Base-by-base conservation (phyloP, 495 filamentous ascomycete genomes). In the Hyphodiscus hymeniophilus region DNA sequence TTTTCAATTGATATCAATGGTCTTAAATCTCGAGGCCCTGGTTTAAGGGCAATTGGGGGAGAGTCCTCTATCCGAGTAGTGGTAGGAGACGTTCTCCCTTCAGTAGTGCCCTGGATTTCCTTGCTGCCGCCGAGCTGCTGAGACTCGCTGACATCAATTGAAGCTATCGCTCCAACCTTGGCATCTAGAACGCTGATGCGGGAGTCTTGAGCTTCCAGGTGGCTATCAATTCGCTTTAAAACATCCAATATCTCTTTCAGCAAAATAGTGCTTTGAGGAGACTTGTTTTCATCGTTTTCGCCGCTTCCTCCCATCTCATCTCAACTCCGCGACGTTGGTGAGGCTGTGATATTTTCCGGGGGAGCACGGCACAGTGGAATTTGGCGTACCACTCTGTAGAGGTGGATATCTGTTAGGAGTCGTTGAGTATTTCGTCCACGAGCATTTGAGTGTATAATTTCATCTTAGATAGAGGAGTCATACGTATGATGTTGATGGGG, bases 151-250 rank as follows among this genome's bases (percentile, higher is more conserved):
- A n/a, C n/a, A n/a, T n/a, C n/a, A n/a, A n/a, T n/a, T 22, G 15
- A 18, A 7, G 36, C 32, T 3, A 32, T 8, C 0, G 24, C n/a
- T 18, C 21, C 31, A 8, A 48, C 20, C 16, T 48, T 48, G 6
- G 22, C 26, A 35, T 39, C 35, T 36, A 48, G 24, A 13, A 39
- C 11, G 20, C 23, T 8, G 20, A 48, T 40, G 7, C 35, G n/a
- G 1, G 21, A 15, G 4, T 48, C 35, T 21, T 48, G 45, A 6
- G 20, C 20, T 24, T 40, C 35, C 23, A 48, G 16, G 16, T 40
- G 45, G n/a, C 22, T 30, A 31, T 48, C 45, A 31, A 48, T 48
- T 39, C 45, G 30, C 5, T 48, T 48, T 20, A 48, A 40, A 3
- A 41, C 45, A 17, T 22, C 23, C 12, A 48, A 28, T 16, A 48